A percentile compares a stretch with the other conserved stretches of the same genome.
Evolutionary conservation across 139 green algal species (phyloP).

Genomic region (Edaphochlamys debaryana): DNA sequence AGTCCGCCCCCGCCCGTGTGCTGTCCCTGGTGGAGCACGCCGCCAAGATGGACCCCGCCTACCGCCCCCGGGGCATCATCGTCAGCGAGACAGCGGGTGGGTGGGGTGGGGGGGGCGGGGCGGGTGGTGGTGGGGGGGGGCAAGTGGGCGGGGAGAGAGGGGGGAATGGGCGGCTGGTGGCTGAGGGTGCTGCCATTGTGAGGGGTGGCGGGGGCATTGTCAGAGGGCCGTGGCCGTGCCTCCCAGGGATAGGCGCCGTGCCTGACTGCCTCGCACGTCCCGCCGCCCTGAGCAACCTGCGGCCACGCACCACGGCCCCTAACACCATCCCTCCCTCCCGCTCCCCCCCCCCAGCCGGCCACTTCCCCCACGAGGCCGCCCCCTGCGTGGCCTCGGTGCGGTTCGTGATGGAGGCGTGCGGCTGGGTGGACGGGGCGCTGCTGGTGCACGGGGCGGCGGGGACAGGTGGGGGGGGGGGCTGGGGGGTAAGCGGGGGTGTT

Average conservation of each 20-base stretch:
- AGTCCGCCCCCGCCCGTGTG: conserved; percentile 1
- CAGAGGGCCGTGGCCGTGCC: neutral
- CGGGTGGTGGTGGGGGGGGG: neutral
- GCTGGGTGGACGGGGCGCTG: conserved; percentile 11
- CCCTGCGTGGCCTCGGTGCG: conserved; percentile 24
- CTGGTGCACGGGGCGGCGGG: neutral
- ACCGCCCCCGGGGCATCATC: conserved; percentile 4
- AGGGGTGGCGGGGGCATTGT: neutral
- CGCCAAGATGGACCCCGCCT: neutral
- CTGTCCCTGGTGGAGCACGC: conserved; percentile 6
- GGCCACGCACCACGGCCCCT: neutral
- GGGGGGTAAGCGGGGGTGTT: neutral
- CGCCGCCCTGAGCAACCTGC: neutral
- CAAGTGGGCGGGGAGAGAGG: too few relatives aligned
- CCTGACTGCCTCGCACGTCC: too few relatives aligned
- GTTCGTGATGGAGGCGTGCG: conserved; percentile 1
- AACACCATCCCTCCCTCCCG: neutral
- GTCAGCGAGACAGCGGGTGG: conserved; percentile 14
- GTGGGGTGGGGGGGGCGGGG: neutral
- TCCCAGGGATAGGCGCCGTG: too few relatives aligned
- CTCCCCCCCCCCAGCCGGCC: neutral
- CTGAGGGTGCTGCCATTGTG: too few relatives aligned
- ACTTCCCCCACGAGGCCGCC: conserved; percentile 2
- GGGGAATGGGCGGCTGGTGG: too few relatives aligned
- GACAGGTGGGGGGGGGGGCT: neutral